Evolutionary conservation across 768 basidiomycete species (phyloP), one percentile per base, ranked within the genome.

Genomic region (Lentinus tigrinus): DNA sequence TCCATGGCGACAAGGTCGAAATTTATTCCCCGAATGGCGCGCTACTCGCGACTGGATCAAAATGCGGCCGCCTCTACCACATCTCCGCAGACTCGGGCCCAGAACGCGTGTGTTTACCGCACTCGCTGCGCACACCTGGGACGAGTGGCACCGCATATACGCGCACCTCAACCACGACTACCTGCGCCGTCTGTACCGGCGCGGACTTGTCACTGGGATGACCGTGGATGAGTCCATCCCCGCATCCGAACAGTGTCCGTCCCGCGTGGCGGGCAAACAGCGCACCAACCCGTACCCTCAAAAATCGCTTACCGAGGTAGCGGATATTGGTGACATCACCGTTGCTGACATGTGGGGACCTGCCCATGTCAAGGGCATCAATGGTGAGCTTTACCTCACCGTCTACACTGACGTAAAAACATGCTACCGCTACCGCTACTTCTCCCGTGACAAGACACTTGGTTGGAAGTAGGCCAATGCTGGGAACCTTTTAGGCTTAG

Each of bases 251-350:
- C 58, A 44, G 8, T 69, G 68, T 47, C 52, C 47, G 11, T 19
- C 58, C 6, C 65, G 67, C 48, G 51, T 67, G 2, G 24, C 65
- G 38, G 65, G 59, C 11, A 71, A 70, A 43, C 64, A 70, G n/a
- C 40, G 54, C 0, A 19, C 27, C 3, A 3, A 16, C 28, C 27
- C 50, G n/a, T 14, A 55, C 58, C 49, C 56, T 21, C 6, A 60
- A 3, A 8, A 39, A 4, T 57, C 56, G 10, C 26, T 28, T 4
- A 57, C 56, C 5, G 14, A 26, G 5, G 40, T 51, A 0, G 50
- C 0, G 2, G 37, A 50, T 27, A 43, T 57, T 7, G 49, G 56
- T 2, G 56, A 57, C 27, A 48, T 57, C 1, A 19, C 40, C 19
- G 56, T 57, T 16, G 2, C 10, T 3, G 56, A 57, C 17, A 24